Base-by-base conservation (phyloP, 1,139 yeast genomes). In the Wickerhamomyces sp. region DNA sequence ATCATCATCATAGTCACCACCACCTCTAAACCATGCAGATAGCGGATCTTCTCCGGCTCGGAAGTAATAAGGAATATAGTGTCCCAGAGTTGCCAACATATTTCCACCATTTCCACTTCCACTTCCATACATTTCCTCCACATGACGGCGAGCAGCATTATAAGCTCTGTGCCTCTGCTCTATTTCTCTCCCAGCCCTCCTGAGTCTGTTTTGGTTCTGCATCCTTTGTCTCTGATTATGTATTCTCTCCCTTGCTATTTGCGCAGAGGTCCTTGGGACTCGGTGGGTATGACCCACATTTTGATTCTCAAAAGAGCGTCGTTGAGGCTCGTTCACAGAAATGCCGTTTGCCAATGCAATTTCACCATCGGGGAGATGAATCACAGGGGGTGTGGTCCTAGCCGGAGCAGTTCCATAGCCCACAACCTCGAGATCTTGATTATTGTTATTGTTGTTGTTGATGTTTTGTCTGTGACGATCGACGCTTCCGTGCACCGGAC, bases 341-440 rank as follows among this genome's bases (percentile, higher is more conserved):
- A 14, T n/a, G 7, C 12, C 25, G 3, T 37, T 34, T 9, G 35
- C 40, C 2, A 40, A 17, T 14, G 28, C 22, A 18, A 38, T 33
- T 3, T 25, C 37, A 5, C 46, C 44, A 15, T 26, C 40, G 3
- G 46, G 46, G 10, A 39, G 31, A 25, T 43, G 40, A 7, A 43
- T 25, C 16, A 39, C 27, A 8, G 22, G 24, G 6, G 28, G 34
- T 14, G 19, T 12, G 13, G 10, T 14, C 27, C 13, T 14, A 24
- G 27, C 13, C 9, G 24, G 7, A 24, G 27, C 27, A 10, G 21
- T 16, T 7, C 16, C 26, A 9, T 24, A 28, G 8, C 31, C 19
- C 2, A 33, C 31, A 6, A 27, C 20, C 17, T 28, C 21, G 28
- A 40, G 27, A 14, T 40, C 36, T 6, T 27, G 14, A 7, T 40